Evolutionary conservation across 1,284 basidiomycete species (phyloP).

Genomic region (Rhodofomes roseus): DNA sequence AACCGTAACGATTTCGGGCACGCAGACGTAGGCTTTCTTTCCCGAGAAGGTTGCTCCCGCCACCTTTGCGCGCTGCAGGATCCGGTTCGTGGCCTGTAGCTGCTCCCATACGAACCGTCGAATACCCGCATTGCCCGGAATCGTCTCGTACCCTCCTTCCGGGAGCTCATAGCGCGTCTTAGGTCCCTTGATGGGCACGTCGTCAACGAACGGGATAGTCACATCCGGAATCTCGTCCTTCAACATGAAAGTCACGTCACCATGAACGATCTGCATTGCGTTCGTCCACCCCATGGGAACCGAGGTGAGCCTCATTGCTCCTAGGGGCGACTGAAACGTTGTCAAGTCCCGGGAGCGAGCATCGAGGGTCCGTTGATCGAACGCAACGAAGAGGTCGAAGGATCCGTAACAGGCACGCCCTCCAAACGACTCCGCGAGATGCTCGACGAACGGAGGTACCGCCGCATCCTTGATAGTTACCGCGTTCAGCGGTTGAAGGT

Average conservation of each 20-base stretch:
- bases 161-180: conserved; percentile 10
- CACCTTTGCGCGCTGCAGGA: conserved; percentile 27
- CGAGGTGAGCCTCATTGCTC: conserved; percentile 18
- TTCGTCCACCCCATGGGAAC: conserved; percentile 38
- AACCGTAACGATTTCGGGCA: conserved; percentile 20
- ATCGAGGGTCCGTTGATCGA: conserved; percentile 16
- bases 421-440: conserved; percentile 25
- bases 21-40: conserved; percentile 15
- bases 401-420: conserved; percentile 16
- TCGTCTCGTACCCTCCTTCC: background rate
- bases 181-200: background rate
- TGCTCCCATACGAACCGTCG: conserved; percentile 31
- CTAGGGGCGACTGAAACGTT: conserved; percentile 13
- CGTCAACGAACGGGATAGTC: conserved; percentile 1
- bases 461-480: conserved; percentile 28
- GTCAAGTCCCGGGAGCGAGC: conserved; percentile 24
- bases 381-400: conserved; percentile 22
- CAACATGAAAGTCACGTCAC: conserved; percentile 31
- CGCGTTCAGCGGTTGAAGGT: conserved; percentile 27
- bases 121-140: conserved; percentile 17
- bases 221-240: conserved; percentile 27
- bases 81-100: conserved; percentile 23
- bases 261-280: conserved; percentile 32
- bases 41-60: conserved; percentile 19
- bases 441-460: conserved; percentile 22